Evolutionary conservation across 163 green algal genomes (phyloP).

Genomic region (Chloromonas sp.): DNA sequence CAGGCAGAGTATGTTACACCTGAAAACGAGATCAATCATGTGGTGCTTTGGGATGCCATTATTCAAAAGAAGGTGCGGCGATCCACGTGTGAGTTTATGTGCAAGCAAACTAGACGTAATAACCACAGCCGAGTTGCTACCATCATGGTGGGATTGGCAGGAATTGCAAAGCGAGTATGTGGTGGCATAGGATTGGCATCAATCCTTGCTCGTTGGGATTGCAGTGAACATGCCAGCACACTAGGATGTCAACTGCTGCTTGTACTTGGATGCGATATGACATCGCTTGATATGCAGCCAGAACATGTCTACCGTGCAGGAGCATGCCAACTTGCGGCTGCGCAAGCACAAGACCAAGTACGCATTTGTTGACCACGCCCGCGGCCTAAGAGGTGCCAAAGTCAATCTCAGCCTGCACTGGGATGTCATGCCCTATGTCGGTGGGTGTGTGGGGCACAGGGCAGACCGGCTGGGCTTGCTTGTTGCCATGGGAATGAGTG

Average conservation of each 20-base stretch:
- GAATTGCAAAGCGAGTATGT: no score
- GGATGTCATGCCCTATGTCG: constrained; percentile 74
- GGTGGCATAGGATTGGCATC: no score
- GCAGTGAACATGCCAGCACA: no score
- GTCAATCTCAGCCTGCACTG: constrained; percentile 83
- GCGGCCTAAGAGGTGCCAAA: constrained; percentile 40
- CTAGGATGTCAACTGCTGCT: no score
- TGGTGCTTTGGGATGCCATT: constrained; percentile 82
- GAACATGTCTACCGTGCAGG: constrained; percentile 15
- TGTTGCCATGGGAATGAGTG: neutral
- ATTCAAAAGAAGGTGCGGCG: constrained; percentile 43
- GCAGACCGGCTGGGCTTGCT: neutral
- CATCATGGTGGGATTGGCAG: no score
- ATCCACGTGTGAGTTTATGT: neutral
- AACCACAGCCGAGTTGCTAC: no score
- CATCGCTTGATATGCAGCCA: no score
- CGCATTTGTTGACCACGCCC: constrained; percentile 66
- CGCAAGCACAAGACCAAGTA: constrained; percentile 70
- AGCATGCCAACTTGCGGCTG: constrained; percentile 49
- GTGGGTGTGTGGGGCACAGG: constrained; percentile 13
- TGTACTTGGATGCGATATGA: no score
- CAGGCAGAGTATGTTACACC: constrained; percentile 65
- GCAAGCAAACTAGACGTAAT: neutral
- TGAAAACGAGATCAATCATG: constrained; percentile 56
- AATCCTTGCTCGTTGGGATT: no score